These are phyloP conservation scores for Bruguiera sexangula DNA, from an alignment of 345 rosid species.

Conservation along the genomic window DNA sequence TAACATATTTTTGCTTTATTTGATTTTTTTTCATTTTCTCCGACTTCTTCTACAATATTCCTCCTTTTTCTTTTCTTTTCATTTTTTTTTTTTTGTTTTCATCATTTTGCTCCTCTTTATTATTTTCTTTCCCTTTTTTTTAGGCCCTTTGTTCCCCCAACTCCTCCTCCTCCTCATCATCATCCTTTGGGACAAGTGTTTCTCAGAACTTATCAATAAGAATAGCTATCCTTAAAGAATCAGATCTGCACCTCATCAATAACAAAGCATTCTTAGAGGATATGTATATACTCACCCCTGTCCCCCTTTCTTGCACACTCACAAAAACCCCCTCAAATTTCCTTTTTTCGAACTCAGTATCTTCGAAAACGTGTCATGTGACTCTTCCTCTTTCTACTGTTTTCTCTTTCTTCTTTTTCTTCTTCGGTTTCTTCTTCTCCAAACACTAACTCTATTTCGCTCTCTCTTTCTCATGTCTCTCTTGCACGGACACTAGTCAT, in stretches of 20 bases:
- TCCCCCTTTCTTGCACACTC: slow-evolving; percentile 36
- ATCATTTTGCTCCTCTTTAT: background rate
- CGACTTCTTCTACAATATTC: no score
- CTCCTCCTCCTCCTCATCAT: slow-evolving; percentile 14
- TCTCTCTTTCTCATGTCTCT: slow-evolving; percentile 52
- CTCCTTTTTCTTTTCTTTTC: no score
- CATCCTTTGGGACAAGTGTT: slow-evolving; percentile 38
- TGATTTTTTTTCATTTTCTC: background rate
- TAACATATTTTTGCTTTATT: slow-evolving; percentile 27
- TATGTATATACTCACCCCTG: slow-evolving; percentile 50
- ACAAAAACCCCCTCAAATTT: slow-evolving; percentile 24
- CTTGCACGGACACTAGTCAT: slow-evolving; percentile 81
- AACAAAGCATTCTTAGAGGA: slow-evolving; percentile 91
- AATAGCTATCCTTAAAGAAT: slow-evolving; percentile 92
- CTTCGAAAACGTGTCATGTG: slow-evolving; percentile 70
- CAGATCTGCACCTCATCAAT: slow-evolving; percentile 94
- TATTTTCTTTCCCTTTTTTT: slow-evolving; percentile 5
- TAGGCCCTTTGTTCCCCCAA: background rate
- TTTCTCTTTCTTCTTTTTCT: slow-evolving; percentile 33
- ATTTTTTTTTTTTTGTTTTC: background rate
- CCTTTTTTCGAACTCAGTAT: slow-evolving; percentile 48
- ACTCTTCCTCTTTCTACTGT: slow-evolving; percentile 33
- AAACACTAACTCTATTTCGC: slow-evolving; percentile 74
- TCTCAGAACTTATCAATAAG: slow-evolving; percentile 72
- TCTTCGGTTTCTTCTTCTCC: slow-evolving; percentile 42